Evolutionary conservation across 1,139 yeast species (phyloP).

Genomic region (Magnusiomyces clavatus): DNA sequence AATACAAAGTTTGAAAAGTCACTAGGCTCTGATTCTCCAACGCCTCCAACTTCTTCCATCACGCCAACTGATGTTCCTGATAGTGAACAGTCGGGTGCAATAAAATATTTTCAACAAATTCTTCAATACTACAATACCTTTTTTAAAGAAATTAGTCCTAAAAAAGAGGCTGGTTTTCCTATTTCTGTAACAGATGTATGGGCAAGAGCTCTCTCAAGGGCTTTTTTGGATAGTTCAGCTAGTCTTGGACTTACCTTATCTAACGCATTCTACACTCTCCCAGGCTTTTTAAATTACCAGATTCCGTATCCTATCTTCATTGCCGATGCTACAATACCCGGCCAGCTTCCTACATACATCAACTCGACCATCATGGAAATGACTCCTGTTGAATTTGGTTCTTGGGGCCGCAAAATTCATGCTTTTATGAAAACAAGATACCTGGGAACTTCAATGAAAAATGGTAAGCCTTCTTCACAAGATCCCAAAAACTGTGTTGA

Average conservation of each 20-base stretch:
- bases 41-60: conserved; percentile 50
- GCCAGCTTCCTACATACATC: conserved; percentile 37
- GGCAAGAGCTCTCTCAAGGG: conserved; percentile 82
- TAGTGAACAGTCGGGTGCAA: no score
- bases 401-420: conserved; percentile 79
- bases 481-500: conserved; percentile 39
- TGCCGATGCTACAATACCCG: conserved; percentile 78
- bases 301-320: conserved; percentile 91
- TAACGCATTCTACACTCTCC: conserved; percentile 30
- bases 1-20: conserved; percentile 54
- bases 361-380: conserved; percentile 82
- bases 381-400: conserved; percentile 73
- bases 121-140: conserved; percentile 46
- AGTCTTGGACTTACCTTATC: conserved; percentile 57
- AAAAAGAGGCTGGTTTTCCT: conserved; percentile 70
- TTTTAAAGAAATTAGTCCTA: conserved; percentile 46
- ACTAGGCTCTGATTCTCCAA: no score
- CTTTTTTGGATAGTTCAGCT: conserved; percentile 46
- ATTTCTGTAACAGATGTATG: conserved; percentile 81
- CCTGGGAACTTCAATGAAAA: conserved; percentile 56
- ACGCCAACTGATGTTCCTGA: no score
- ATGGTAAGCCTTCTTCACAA: conserved; percentile 39
- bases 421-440: conserved; percentile 68
- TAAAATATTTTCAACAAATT: no score
- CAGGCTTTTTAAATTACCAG: conserved; percentile 44